Conservation (phyloP, 192 early-diverging fungal species). For the Chytriomyces hyalinus region DNA sequence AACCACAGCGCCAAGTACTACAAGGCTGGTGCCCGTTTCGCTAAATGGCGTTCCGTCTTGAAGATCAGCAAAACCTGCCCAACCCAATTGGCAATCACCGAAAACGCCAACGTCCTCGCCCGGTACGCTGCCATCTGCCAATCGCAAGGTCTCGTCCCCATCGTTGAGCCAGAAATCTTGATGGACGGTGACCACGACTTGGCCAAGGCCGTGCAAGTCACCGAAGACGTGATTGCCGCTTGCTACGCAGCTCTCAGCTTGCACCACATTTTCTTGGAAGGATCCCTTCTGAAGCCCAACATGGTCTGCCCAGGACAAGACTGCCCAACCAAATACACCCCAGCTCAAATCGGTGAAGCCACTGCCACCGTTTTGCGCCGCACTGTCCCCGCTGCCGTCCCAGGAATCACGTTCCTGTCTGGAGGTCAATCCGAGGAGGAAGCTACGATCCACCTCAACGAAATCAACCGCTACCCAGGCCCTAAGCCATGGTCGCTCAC, state of each 20-base stretch:
- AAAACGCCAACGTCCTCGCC: slow-evolving; percentile 55
- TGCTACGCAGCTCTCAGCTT: slow-evolving; percentile 47
- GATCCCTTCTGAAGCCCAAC: slow-evolving; percentile 55
- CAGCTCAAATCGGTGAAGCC: slow-evolving; percentile 45
- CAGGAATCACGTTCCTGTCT: slow-evolving; percentile 54
- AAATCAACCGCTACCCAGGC: slow-evolving; percentile 40
- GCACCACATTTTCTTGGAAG: slow-evolving; percentile 53
- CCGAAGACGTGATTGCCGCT: slow-evolving; percentile 47
- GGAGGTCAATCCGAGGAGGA: slow-evolving; percentile 52
- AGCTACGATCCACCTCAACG: slow-evolving; percentile 52
- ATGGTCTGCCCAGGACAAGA: slow-evolving; percentile 53
- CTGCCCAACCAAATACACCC: slow-evolving; percentile 49
- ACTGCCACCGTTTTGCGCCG: slow-evolving; percentile 47
- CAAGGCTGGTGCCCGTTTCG: slow-evolving; percentile 49
- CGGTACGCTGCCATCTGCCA: slow-evolving; percentile 53
- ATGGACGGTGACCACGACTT: slow-evolving; percentile 57
- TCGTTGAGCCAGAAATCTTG: slow-evolving; percentile 55
- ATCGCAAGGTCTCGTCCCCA: slow-evolving; percentile 50
- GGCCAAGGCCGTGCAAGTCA: slow-evolving; percentile 42
- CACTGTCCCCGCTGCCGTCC: slow-evolving; percentile 53
- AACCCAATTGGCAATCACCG: slow-evolving; percentile 40
- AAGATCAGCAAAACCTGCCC: slow-evolving; percentile 45
- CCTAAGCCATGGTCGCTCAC: slow-evolving; percentile 49
- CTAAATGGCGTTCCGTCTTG: slow-evolving; percentile 55
- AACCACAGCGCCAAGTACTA: slow-evolving; percentile 45